Evolutionary conservation across 2,329 filamentous ascomycete genomes (phyloP), one percentile per base, ranked within the genome.

Genomic region (Fusarium anthophilum): DNA sequence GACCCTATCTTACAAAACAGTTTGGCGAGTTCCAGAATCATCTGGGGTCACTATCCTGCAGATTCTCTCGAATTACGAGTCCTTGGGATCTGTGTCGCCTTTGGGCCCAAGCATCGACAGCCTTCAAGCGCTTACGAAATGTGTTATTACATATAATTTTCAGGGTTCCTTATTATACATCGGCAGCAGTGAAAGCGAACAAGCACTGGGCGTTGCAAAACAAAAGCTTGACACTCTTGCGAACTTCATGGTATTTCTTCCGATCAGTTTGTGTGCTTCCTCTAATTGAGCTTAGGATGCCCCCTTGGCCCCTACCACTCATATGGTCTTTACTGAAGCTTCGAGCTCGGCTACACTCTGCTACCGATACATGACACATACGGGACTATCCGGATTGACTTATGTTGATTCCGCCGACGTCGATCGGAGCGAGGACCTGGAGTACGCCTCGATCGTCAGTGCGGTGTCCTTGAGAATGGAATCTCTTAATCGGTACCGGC

Each of bases 121-220:
- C 13, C 54, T 77, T 4, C 59, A 62, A 13, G 43, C 66, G 5
- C 51, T 56, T 20, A 58, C 59, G 2, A 55, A 65, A 1, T 81
- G 80, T 48, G 35, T 71, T 14, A 60, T 82, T 11, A 77, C 80
- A 1, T 32, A 79, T 66, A 82, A 82, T n/a, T 47, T 81, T 24
- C 67, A 38, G 24, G 73, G 73, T 3, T 75, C 76, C 15, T 28
- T 79, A 15, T 14, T 82, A 6, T 82, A 82, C 20, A 70, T 82
- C 15, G 80, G 78, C 6, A 77, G 77, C 6, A 38, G 68, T 10
- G 18, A 59, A 5, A 55, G 59, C 12, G 18, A 28, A 22, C 37
- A 61, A 11, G 44, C 50, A 13, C 17, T 81, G 20, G 28, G 70
- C 8, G 59, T 68, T 9, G 67, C 72, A 8, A 56, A 70, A 11